Evolutionary conservation across 768 basidiomycete genomes (phyloP).

Genomic region (Boletales sp.): DNA sequence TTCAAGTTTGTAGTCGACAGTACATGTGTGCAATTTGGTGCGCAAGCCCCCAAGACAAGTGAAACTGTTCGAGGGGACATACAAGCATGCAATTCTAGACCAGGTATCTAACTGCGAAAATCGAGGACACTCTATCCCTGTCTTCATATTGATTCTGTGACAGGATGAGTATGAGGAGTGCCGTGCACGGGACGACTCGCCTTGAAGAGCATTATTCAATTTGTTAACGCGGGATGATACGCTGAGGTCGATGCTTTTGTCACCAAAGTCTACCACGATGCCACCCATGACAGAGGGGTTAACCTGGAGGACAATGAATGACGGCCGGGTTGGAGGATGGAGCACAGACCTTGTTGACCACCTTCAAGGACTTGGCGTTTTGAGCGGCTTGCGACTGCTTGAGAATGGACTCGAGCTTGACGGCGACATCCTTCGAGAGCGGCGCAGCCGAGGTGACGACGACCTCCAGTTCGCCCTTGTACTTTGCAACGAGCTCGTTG

Average conservation of each 20-base stretch:
- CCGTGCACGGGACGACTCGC: constrained; percentile 42
- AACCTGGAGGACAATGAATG: constrained; percentile 50
- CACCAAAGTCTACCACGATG: constrained; percentile 93
- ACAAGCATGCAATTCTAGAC: constrained; percentile 7
- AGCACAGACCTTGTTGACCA: constrained; percentile 80
- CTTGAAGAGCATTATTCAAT: constrained; percentile 83
- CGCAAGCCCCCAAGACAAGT: background rate
- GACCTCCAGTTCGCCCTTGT: constrained; percentile 92
- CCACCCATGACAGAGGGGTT: constrained; percentile 92
- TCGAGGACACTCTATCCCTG: background rate
- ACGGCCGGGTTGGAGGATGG: background rate
- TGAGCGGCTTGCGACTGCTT: constrained; percentile 85
- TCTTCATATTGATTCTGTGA: constrained; percentile 25
- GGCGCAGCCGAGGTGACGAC: constrained; percentile 85
- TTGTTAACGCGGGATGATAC: constrained; percentile 93
- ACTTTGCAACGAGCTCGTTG: constrained; percentile 80
- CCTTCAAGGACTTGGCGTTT: constrained; percentile 82
- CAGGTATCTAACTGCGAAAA: constrained; percentile 3
- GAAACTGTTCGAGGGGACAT: constrained; percentile 1
- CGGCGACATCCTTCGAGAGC: constrained; percentile 71
- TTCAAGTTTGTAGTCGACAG: too few relatives aligned
- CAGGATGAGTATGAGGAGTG: constrained; percentile 11
- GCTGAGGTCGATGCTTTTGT: constrained; percentile 96
- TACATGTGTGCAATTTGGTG: background rate
- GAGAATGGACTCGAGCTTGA: constrained; percentile 78